Conservation (phyloP, 257 asterid genomes). For the Fraxinus anomala region DNA sequence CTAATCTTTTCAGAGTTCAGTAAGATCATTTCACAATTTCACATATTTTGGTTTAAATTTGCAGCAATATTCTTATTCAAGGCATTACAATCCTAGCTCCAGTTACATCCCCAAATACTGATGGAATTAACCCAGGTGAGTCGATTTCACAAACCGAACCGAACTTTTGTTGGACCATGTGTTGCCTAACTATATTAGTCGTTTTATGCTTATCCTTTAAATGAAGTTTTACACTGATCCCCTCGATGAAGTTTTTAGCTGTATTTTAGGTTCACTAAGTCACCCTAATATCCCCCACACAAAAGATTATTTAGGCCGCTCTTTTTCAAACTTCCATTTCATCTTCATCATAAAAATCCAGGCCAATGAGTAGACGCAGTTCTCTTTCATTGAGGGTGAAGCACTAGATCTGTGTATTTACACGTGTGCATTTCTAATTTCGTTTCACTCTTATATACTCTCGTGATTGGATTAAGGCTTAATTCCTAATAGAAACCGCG, state of each 20-base stretch:
- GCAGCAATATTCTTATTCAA: constrained; percentile 74
- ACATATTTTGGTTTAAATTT: constrained; percentile 15
- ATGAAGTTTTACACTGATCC: too few species aligned
- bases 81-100: constrained; percentile 87
- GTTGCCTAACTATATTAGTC: too few species aligned
- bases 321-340: too few species aligned
- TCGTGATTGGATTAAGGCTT: background rate
- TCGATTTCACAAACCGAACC: background rate
- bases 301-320: too few species aligned
- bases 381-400: background rate
- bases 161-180: too few species aligned
- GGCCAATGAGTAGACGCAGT: too few species aligned
- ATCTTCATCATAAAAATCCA: background rate
- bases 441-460: background rate
- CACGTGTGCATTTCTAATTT: background rate
- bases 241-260: too few species aligned
- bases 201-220: too few species aligned
- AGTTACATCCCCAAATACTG: constrained; percentile 86
- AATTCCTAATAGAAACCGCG: background rate
- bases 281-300: too few species aligned
- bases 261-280: too few species aligned
- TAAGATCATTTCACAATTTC: background rate
- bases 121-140: constrained; percentile 85
- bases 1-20: background rate
- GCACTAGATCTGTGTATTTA: too few species aligned